A percentile compares a stretch with the other conserved stretches of the same genome.
phyloP scores from a whole-genome alignment of 2,329 filamentous ascomycete genomes.

The Cytospora piceicola region DNA sequence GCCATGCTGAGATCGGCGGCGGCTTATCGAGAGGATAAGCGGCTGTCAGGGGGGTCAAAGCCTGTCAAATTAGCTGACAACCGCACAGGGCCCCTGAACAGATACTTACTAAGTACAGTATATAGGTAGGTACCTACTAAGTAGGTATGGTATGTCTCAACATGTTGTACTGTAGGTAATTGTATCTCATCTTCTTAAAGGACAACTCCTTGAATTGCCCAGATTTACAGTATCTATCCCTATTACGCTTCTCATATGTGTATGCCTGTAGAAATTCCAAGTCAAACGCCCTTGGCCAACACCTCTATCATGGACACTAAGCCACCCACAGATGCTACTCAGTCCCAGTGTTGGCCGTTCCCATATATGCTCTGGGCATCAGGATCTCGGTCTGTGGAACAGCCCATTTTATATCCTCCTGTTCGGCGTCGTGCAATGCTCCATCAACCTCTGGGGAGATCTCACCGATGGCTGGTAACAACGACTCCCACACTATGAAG shows the following conservation, averaged over 20 bases:
- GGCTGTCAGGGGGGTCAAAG: neutral
- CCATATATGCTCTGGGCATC: no score
- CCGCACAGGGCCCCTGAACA: constrained; percentile 3
- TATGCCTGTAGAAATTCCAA: neutral
- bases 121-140: no score
- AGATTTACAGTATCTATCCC: constrained; percentile 16
- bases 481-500: neutral
- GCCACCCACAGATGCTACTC: neutral
- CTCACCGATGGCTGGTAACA: neutral
- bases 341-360: no score
- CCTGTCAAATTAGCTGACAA: neutral
- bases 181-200: no score
- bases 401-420: neutral
- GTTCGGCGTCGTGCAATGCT: neutral
- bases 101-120: no score
- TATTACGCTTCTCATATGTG: constrained; percentile 6
- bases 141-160: no score
- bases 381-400: neutral
- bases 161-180: no score
- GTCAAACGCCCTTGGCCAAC: neutral
- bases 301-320: neutral
- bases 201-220: neutral
- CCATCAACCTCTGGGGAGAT: neutral
- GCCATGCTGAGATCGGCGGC: neutral
- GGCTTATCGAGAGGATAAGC: constrained; percentile 24